A percentile compares a stretch with the other conserved stretches of the same genome.
Conservation (phyloP, 116 monocot genomes). For the Thalassia testudinum region DNA sequence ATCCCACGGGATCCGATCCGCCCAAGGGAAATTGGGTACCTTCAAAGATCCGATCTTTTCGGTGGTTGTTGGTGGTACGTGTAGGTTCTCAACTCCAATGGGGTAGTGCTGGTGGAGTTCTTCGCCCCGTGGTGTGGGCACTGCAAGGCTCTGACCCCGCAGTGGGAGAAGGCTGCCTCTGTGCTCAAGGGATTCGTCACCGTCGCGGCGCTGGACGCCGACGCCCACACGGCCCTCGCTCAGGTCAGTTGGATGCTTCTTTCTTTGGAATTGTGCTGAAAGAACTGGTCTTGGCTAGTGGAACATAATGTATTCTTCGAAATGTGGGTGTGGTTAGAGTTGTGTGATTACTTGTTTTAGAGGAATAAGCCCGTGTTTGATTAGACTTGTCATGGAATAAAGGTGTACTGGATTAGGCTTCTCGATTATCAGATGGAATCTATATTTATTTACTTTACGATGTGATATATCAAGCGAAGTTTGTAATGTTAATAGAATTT, state of each 20-base stretch:
- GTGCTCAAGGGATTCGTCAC: conserved; percentile 85
- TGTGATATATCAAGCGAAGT: no score
- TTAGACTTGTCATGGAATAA: no score
- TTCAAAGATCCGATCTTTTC: background rate
- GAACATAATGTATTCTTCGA: no score
- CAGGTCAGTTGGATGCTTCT: conserved; percentile 56
- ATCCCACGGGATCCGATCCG: background rate
- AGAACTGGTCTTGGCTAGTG: no score
- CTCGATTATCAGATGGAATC: no score
- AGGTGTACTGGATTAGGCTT: no score
- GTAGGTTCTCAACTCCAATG: conserved; percentile 72
- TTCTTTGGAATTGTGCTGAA: background rate
- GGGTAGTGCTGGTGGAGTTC: conserved; percentile 92
- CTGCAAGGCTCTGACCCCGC: conserved; percentile 75
- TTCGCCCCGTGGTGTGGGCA: conserved; percentile 99
- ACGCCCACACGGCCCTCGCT: conserved; percentile 79
- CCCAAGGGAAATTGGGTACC: background rate
- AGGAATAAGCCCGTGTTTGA: no score
- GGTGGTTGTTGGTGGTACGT: background rate
- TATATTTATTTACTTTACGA: no score
- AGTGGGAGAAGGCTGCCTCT: conserved; percentile 76
- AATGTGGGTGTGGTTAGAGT: background rate
- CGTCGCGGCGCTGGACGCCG: conserved; percentile 87
- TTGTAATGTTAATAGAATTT: no score
- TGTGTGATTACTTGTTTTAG: background rate